phyloP scores from a whole-genome alignment of 2,329 filamentous ascomycete species.

The Penicillium sp. region DNA sequence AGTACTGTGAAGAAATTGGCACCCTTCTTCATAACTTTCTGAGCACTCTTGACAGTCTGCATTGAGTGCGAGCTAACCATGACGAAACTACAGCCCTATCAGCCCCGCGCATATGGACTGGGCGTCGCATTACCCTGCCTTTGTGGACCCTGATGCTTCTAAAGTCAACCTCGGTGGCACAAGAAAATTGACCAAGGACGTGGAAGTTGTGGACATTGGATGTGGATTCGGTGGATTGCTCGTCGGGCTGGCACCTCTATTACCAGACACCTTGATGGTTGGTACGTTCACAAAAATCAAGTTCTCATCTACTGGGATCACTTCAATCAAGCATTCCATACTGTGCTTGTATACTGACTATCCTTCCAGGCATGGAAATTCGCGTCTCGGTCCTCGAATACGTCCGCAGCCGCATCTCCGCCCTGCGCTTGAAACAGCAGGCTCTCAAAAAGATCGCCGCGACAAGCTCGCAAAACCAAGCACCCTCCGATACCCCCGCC shows the following conservation, averaged over 20 bases:
- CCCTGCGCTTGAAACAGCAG: slow-evolving; percentile 62
- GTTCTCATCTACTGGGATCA: neutral
- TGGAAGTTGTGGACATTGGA: slow-evolving; percentile 94
- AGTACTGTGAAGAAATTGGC: slow-evolving; percentile 1
- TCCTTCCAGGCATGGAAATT: slow-evolving; percentile 79
- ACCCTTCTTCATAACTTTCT: neutral
- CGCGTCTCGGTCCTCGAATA: slow-evolving; percentile 87
- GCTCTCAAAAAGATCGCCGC: slow-evolving; percentile 27
- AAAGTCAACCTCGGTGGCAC: slow-evolving; percentile 38
- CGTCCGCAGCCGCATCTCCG: slow-evolving; percentile 83
- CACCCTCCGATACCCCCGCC: slow-evolving; percentile 6
- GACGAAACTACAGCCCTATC: slow-evolving; percentile 63
- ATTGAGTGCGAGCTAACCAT: slow-evolving; percentile 10
- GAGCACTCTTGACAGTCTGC: neutral
- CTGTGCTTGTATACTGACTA: neutral
- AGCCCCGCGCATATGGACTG: slow-evolving; percentile 88
- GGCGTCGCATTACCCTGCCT: slow-evolving; percentile 80
- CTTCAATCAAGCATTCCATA: neutral
- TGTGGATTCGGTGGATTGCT: slow-evolving; percentile 94
- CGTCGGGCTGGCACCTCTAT: slow-evolving; percentile 77
- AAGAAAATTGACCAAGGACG: slow-evolving; percentile 63
- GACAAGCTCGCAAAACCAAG: slow-evolving; percentile 11
- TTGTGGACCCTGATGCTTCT: slow-evolving; percentile 51
- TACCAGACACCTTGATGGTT: slow-evolving; percentile 81
- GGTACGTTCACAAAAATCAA: slow-evolving; percentile 56